These are phyloP conservation scores for Phlebiopsis gigantea DNA, from an alignment of 768 basidiomycete species.

Conservation along the genomic window DNA sequence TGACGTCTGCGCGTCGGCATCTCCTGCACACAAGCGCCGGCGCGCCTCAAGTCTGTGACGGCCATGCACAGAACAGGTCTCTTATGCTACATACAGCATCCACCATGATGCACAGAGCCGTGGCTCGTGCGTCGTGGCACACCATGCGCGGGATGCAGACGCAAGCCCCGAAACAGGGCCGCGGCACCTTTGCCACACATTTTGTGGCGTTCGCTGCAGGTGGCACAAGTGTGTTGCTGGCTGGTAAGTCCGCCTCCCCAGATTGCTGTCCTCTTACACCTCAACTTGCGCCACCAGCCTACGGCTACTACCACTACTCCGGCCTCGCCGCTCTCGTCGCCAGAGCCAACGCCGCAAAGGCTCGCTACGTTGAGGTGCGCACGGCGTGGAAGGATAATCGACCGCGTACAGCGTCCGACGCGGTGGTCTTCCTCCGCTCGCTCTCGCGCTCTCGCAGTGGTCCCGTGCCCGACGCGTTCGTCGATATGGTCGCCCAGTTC, in stretches of 20 bases:
- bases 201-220: not conserved
- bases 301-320: conserved; percentile 37
- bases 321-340: conserved; percentile 34
- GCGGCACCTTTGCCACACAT: not conserved
- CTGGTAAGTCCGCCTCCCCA: not conserved
- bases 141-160: not conserved
- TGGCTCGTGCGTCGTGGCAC: not conserved
- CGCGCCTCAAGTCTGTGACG: too few species aligned
- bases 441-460: conserved; percentile 36
- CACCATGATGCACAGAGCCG: too few species aligned
- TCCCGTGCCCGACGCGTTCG: conserved; percentile 37
- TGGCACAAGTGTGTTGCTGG: not conserved
- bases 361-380: conserved; percentile 22
- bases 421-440: conserved; percentile 32
- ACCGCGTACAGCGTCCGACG: conserved; percentile 25
- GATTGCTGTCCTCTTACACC: not conserved
- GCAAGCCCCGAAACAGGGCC: not conserved
- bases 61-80: too few species aligned
- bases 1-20: too few species aligned
- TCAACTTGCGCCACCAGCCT: conserved; percentile 23
- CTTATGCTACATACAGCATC: too few species aligned
- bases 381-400: conserved; percentile 20
- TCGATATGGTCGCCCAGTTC: conserved; percentile 35
- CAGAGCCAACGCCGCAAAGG: conserved; percentile 25
- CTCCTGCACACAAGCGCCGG: too few species aligned